These are phyloP conservation scores for Fusarium beomiforme DNA, from an alignment of 2,329 filamentous ascomycete genomes.

Conservation along the genomic window DNA sequence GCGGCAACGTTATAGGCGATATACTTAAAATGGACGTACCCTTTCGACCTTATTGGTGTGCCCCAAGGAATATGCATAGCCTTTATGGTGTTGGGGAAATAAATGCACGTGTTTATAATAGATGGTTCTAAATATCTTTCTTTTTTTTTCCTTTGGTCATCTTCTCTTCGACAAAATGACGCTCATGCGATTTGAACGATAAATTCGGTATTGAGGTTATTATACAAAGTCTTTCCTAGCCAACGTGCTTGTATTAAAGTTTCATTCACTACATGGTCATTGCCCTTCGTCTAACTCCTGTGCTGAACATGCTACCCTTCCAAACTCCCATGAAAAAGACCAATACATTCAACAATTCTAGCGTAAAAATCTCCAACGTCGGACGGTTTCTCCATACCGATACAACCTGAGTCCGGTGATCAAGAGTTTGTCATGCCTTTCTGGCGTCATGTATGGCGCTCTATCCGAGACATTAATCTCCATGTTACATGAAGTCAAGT, in stretches of 20 bases:
- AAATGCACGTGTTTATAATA: conserved; percentile 26
- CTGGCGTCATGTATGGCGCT: background rate
- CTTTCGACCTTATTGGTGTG: background rate
- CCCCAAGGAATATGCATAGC: conserved; percentile 16
- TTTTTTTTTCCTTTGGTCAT: background rate
- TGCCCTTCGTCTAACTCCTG: conserved; percentile 16
- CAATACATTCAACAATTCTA: conserved; percentile 9
- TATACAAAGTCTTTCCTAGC: background rate
- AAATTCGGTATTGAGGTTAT: background rate
- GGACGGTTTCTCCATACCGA: conserved; percentile 10
- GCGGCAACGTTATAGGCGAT: conserved; percentile 60
- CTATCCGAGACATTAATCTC: background rate
- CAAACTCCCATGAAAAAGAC: conserved; percentile 13
- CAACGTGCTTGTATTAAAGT: conserved; percentile 1
- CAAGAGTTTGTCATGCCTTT: background rate
- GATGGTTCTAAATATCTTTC: conserved; percentile 10
- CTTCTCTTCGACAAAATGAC: background rate
- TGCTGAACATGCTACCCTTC: conserved; percentile 6
- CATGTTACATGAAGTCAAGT: background rate
- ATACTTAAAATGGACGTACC: background rate
- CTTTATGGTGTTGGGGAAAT: conserved; percentile 38
- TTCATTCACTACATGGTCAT: conserved; percentile 35
- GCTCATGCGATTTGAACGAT: background rate
- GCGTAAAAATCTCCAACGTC: conserved; percentile 4
- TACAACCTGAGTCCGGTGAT: conserved; percentile 11